A percentile compares a stretch with the other conserved stretches of the same genome.
phyloP scores from a whole-genome alignment of 108 stramenopile species.

The Stephanodiscus minutulus region DNA sequence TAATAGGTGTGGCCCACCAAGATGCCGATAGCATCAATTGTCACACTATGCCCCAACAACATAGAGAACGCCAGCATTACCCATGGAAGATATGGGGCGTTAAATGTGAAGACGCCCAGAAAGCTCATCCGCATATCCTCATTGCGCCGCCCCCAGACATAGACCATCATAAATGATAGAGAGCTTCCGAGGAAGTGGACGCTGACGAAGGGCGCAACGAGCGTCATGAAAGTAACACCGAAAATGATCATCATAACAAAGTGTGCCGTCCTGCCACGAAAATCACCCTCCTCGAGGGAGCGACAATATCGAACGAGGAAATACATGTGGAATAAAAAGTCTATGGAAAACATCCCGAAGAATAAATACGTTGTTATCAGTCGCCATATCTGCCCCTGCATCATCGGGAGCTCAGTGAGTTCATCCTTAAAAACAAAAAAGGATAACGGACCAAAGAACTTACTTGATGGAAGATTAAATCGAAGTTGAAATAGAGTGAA shows the following conservation, averaged over 20 bases:
- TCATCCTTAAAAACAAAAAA: not conserved
- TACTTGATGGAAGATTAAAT: conserved; percentile 72
- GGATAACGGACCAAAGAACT: not conserved
- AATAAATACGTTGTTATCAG: conserved; percentile 94
- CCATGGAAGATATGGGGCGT: conserved; percentile 96
- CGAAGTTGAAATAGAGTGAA: conserved; percentile 92
- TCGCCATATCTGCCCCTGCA: conserved; percentile 92
- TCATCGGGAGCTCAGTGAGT: not conserved
- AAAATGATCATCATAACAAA: conserved; percentile 94
- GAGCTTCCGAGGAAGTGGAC: conserved; percentile 92
- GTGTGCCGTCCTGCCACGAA: conserved; percentile 91
- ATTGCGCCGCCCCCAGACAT: conserved; percentile 93
- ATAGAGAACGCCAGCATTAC: conserved; percentile 92
- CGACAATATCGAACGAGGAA: conserved; percentile 96
- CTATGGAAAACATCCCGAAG: conserved; percentile 95
- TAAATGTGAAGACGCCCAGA: conserved; percentile 92
- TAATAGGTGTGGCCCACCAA: conserved; percentile 96
- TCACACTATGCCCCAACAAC: conserved; percentile 84
- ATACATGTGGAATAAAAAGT: conserved; percentile 99
- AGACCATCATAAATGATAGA: conserved; percentile 98
- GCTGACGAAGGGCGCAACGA: conserved; percentile 80
- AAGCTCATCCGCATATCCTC: conserved; percentile 92
- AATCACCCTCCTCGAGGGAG: conserved; percentile 94
- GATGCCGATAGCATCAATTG: conserved; percentile 92
- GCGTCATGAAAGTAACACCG: conserved; percentile 79